phyloP scores from a whole-genome alignment of 371 early-diverging fungal genomes.

The Mortierella sp. region DNA sequence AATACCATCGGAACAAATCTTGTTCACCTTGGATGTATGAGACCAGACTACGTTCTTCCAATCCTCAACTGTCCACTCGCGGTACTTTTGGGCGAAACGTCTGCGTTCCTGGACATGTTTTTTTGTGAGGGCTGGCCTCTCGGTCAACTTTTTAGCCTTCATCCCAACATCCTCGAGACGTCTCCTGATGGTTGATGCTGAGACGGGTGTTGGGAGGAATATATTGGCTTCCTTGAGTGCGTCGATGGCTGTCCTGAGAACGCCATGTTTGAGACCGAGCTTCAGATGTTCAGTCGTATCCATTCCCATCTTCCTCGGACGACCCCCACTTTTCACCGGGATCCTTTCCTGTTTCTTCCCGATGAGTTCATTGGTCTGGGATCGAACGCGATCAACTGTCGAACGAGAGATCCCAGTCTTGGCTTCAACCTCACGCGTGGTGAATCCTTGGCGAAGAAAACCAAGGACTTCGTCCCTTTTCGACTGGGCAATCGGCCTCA shows the following conservation, averaged over 20 bases:
- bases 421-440: background rate
- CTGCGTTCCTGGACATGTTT: too few species aligned
- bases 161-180: slow-evolving; percentile 2
- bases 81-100: background rate
- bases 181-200: slow-evolving; percentile 20
- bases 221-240: slow-evolving; percentile 12
- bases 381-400: background rate
- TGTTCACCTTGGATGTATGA: slow-evolving; percentile 50
- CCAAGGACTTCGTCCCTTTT: background rate
- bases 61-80: slow-evolving; percentile 45
- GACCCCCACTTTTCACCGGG: too few species aligned
- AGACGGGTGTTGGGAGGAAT: slow-evolving; percentile 4
- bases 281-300: slow-evolving; percentile 19
- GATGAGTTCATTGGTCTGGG: background rate
- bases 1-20: slow-evolving; percentile 21
- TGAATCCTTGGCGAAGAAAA: background rate
- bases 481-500: background rate
- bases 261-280: slow-evolving; percentile 9
- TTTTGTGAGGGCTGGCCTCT: too few species aligned
- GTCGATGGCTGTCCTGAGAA: slow-evolving; percentile 9
- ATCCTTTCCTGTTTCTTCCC: background rate
- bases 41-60: slow-evolving; percentile 47
- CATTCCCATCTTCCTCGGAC: too few species aligned
- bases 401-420: background rate
- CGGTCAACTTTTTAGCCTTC: slow-evolving; percentile 5